Base-by-base conservation (phyloP, 2,329 filamentous ascomycete genomes). In the Raffaelea deltoideospora region DNA sequence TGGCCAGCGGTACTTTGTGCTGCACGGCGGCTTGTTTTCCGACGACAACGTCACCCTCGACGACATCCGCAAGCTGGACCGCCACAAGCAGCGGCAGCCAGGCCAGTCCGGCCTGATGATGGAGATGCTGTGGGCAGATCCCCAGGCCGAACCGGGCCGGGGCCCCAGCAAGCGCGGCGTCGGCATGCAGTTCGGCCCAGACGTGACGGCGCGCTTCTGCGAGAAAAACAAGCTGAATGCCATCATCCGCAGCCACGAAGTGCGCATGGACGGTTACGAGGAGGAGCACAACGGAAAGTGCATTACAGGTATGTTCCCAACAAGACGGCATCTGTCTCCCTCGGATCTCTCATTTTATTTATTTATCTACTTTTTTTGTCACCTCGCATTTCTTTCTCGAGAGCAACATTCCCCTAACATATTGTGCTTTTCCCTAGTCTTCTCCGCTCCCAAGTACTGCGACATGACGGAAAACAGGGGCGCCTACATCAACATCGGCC, bases 71-170 rank as follows among this genome's bases (percentile, higher is more conserved):
- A 50, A 44, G 38, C 50, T 52, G 39, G 57, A 60, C 43, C 58
- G 59, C 36, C 57, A 60, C 41, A 59, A 61, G 45, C 54, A 59
- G 38, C 57, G 58, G 31, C 42, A 54, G 53, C 38, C 90, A 3
- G 90, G 90, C 23, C 90, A 98, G 57, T 64, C 81, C 34, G 90
- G 90, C 13, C 63, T 98, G 49, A 98, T 98, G 90, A 98, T 98
- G 90, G 90, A 98, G 61, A 98, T 98, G 90, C 72, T 98, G 33
- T 98, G 90, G 90, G 96, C 90, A 1, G 90, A 98, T 54, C 90
- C 90, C 3, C 90, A 98, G 56, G 70, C 81, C 1, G 69, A 76
- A 48, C 77, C 81, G 21, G 90, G 90, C 36, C 77, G 90, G 47
- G 85, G 87, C 9, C 90, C 90, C 31, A 94, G 86, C 65, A 98